phyloP scores from a whole-genome alignment of 2,329 filamentous ascomycete species.

The Venturia pyrina region DNA sequence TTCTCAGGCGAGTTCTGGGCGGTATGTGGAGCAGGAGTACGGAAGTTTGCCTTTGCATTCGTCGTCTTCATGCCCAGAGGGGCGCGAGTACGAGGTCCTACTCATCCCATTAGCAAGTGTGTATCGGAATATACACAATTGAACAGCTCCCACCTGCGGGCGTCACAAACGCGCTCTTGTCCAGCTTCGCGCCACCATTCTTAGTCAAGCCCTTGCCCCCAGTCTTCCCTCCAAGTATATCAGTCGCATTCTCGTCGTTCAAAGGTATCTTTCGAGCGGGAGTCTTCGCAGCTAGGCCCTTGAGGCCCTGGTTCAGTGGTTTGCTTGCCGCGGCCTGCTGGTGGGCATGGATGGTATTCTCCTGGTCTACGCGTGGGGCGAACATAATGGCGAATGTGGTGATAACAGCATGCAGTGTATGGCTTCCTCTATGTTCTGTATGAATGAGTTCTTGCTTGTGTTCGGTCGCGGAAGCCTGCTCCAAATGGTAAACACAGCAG shows the following conservation, averaged over 20 bases:
- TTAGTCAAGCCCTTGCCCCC: constrained; percentile 44
- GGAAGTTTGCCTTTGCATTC: constrained; percentile 72
- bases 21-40: constrained; percentile 47
- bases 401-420: neutral
- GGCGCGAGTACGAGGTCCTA: constrained; percentile 61
- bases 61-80: constrained; percentile 92
- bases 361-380: constrained; percentile 66
- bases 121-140: constrained; percentile 6
- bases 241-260: constrained; percentile 76
- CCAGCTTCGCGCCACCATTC: constrained; percentile 35
- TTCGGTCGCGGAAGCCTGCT: neutral
- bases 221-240: constrained; percentile 31
- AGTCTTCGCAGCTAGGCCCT: constrained; percentile 61
- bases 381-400: constrained; percentile 48
- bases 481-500: constrained; percentile 3
- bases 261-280: constrained; percentile 65
- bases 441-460: neutral
- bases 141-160: constrained; percentile 56
- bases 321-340: constrained; percentile 64
- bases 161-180: constrained; percentile 62
- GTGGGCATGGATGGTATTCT: constrained; percentile 71
- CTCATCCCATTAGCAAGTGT: constrained; percentile 1
- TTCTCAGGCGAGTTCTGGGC: constrained; percentile 7
- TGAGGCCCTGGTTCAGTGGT: constrained; percentile 55
- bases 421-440: neutral